These are phyloP conservation scores for Crepidotus variabilis DNA, from an alignment of 768 basidiomycete species.

Conservation along the genomic window DNA sequence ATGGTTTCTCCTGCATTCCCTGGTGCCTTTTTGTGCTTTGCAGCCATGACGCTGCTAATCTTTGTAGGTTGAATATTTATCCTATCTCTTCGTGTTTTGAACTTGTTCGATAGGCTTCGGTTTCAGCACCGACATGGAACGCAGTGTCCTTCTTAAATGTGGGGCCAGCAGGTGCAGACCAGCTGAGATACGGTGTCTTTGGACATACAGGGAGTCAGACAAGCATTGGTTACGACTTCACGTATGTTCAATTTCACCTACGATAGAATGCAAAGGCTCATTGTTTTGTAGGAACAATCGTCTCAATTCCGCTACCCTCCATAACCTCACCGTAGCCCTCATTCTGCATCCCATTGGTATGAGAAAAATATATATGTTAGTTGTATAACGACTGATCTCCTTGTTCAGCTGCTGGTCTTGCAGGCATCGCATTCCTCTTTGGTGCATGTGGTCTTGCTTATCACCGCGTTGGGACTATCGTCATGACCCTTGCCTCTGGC, in stretches of 20 bases:
- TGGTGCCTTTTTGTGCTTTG: slow-evolving; percentile 69
- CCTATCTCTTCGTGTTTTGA: neutral
- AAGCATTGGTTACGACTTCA: slow-evolving; percentile 56
- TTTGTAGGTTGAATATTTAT: slow-evolving; percentile 44
- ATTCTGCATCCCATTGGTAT: slow-evolving; percentile 80
- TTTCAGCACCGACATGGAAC: slow-evolving; percentile 75
- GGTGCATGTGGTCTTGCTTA: slow-evolving; percentile 65
- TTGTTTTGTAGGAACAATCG: slow-evolving; percentile 29
- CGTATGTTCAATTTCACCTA: slow-evolving; percentile 30
- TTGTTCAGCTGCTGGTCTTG: slow-evolving; percentile 52
- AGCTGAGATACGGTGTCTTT: slow-evolving; percentile 68
- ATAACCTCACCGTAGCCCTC: slow-evolving; percentile 69
- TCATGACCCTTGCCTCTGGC: slow-evolving; percentile 69
- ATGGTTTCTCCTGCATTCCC: slow-evolving; percentile 64
- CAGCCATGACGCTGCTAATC: slow-evolving; percentile 65
- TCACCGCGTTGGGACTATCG: slow-evolving; percentile 67
- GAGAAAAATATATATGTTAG: slow-evolving; percentile 2
- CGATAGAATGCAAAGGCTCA: neutral
- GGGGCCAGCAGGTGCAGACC: slow-evolving; percentile 24
- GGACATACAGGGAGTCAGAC: slow-evolving; percentile 60
- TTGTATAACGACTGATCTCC: neutral
- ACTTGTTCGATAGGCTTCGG: slow-evolving; percentile 47
- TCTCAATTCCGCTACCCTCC: slow-evolving; percentile 50
- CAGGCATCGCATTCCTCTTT: slow-evolving; percentile 62
- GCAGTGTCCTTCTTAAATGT: slow-evolving; percentile 64